Percentiles rank a stretch among this genome's conserved stretches.
phyloP scores from a whole-genome alignment of 2,329 filamentous ascomycete species.

The Magnaporthiopsis poae region DNA sequence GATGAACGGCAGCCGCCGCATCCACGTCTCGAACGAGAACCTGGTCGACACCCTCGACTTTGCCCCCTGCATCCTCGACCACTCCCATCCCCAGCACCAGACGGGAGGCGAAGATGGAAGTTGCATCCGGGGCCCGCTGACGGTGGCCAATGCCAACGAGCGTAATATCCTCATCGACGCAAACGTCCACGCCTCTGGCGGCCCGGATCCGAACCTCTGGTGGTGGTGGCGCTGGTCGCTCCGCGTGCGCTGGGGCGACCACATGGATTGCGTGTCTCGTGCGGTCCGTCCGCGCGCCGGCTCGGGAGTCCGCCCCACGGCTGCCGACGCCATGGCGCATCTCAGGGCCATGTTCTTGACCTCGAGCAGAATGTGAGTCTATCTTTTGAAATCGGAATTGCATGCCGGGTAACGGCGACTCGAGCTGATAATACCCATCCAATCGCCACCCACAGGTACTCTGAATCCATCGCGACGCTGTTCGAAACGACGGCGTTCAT shows the following conservation, averaged over 20 bases:
- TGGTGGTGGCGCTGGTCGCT: constrained; percentile 3
- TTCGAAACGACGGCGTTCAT: constrained; percentile 5
- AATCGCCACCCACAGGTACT: not conserved
- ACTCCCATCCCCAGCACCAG: not conserved
- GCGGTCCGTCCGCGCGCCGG: constrained; percentile 1
- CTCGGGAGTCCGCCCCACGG: constrained; percentile 6
- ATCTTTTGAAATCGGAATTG: not conserved
- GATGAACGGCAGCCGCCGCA: constrained; percentile 6
- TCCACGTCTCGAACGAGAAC: constrained; percentile 2
- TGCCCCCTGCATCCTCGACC: constrained; percentile 2
- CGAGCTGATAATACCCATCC: not conserved
- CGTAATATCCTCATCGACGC: not conserved
- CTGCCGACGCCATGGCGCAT: not conserved
- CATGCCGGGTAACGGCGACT: not conserved
- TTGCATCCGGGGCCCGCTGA: not conserved
- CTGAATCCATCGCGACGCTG: constrained; percentile 6
- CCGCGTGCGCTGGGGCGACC: constrained; percentile 2
- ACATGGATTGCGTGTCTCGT: not conserved
- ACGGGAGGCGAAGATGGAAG: not conserved
- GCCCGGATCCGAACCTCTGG: not conserved
- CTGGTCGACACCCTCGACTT: not conserved
- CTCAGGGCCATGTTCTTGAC: constrained; percentile 10
- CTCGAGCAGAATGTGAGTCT: constrained; percentile 4
- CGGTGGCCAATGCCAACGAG: not conserved
- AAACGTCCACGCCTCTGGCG: not conserved